Base-by-base conservation (phyloP, 2,329 filamentous ascomycete species). In the Neonectria ditissima region DNA sequence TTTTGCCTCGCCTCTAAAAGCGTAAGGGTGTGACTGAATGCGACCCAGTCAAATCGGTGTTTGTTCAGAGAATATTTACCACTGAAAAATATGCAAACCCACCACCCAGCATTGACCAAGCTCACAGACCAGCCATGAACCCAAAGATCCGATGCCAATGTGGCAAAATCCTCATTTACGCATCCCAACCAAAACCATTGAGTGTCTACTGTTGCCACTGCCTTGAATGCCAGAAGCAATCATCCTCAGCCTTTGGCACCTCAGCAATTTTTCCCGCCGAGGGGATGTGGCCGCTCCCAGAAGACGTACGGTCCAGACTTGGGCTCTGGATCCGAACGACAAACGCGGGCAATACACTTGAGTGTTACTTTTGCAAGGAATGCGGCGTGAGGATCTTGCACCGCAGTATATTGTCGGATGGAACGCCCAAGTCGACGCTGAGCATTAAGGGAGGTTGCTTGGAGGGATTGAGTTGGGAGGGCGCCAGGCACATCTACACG, bases 341-440 rank as follows among this genome's bases (percentile, higher is more conserved):
- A 5, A 79, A 83, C 24, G 66, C 73, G 8, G 81, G 80, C 18
- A 79, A 78, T 43, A 80, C 75, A 13, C 76, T 81, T 66, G 77
- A 82, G 65, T 83, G 81, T 69, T 81, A 78, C 60, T 81, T 81
- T 58, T 81, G 79, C 66, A 75, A 74, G 20, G 70, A 65, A 3
- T 84, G 82, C 69, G 83, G 83, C 10, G 78, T 78, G n/a, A 79
- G 83, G 13, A 55, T 86, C n/a, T 70, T 85, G 26, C 84, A 86
- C 65, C 79, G 81, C 47, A 73, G 77, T 43, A 71, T 79, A 22
- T 68, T 78, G 7, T 64, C 74, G 1, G 78, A 82, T 59, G 82
- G 82, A 2, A 74, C 66, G 4, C 73, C 77, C 5, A 73, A 77
- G 24, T 32, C 73, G 0, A 80, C 77, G 0, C 62, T 85, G 9